phyloP scores from a whole-genome alignment of 73 alveolate genomes.

The Uronychia binucleata region DNA sequence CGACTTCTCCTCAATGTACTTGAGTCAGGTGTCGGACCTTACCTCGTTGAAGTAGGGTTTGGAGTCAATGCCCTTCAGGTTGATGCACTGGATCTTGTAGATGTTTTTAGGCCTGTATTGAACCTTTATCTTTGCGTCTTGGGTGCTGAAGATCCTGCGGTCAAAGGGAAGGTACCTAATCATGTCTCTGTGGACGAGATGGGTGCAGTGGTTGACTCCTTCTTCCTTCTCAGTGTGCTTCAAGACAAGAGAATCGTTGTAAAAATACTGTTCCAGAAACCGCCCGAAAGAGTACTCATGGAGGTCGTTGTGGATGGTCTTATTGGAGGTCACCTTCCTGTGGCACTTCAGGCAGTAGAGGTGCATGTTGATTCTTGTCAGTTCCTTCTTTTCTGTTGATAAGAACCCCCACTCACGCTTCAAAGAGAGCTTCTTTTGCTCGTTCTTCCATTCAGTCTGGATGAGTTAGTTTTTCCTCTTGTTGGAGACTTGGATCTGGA shows the following conservation, averaged over 20 bases:
- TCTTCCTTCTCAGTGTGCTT: background rate
- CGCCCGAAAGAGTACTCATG: constrained; percentile 29
- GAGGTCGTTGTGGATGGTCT: background rate
- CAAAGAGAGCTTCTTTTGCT: background rate
- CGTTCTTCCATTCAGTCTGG: background rate
- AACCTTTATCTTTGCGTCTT: background rate
- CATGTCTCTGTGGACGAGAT: background rate
- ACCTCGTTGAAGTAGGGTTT: background rate
- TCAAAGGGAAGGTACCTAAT: background rate
- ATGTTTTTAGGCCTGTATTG: background rate
- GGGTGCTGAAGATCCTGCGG: background rate
- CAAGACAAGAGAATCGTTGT: constrained; percentile 8
- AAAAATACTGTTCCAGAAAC: constrained; percentile 19
- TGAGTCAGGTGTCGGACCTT: background rate
- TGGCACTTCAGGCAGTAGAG: background rate
- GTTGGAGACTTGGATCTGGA: background rate
- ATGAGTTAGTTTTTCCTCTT: background rate
- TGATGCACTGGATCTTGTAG: background rate
- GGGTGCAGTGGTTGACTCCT: background rate
- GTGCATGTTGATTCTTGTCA: background rate
- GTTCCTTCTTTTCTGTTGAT: background rate
- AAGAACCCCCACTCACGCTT: background rate
- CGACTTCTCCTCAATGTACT: background rate
- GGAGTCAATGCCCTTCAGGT: background rate
- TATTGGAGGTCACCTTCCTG: background rate